Evolutionary conservation across 768 basidiomycete genomes (phyloP).

Genomic region (Pleurotus tuber-regium): DNA sequence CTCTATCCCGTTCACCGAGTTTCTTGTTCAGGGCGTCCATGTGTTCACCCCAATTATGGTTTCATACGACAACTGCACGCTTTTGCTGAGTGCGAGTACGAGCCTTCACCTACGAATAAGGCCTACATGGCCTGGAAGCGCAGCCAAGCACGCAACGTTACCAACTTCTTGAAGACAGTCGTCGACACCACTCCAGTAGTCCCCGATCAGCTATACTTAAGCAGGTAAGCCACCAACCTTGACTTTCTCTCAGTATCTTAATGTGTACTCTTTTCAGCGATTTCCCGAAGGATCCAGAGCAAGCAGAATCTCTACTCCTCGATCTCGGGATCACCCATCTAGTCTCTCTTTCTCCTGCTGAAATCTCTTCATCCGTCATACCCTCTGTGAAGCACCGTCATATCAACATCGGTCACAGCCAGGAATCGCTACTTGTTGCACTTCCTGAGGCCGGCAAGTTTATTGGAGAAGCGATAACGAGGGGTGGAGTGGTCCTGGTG

Average conservation of each 20-base stretch:
- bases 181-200: conserved; percentile 52
- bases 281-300: conserved; percentile 51
- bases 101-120: conserved; percentile 36
- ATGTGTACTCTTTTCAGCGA: conserved; percentile 33
- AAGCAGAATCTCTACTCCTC: conserved; percentile 46
- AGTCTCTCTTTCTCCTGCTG: conserved; percentile 53
- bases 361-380: conserved; percentile 29
- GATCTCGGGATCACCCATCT: conserved; percentile 55
- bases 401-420: conserved; percentile 37
- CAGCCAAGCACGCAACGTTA: conserved; percentile 49
- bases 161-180: conserved; percentile 48
- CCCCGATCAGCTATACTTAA: conserved; percentile 47
- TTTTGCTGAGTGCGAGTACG: conserved; percentile 50
- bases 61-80: conserved; percentile 59
- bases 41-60: conserved; percentile 46
- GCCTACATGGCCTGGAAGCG: conserved; percentile 61
- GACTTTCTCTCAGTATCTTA: neutral
- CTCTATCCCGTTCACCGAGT: conserved; percentile 13
- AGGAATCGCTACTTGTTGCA: conserved; percentile 40
- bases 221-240: conserved; percentile 35
- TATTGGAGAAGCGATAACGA: conserved; percentile 38
- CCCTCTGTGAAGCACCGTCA: conserved; percentile 37
- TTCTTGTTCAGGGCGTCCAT: conserved; percentile 32
- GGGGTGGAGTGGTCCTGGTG: conserved; percentile 48
- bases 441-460: conserved; percentile 46